Base-by-base conservation (phyloP, 1,284 basidiomycete species). In the Trichosporon sp. region DNA sequence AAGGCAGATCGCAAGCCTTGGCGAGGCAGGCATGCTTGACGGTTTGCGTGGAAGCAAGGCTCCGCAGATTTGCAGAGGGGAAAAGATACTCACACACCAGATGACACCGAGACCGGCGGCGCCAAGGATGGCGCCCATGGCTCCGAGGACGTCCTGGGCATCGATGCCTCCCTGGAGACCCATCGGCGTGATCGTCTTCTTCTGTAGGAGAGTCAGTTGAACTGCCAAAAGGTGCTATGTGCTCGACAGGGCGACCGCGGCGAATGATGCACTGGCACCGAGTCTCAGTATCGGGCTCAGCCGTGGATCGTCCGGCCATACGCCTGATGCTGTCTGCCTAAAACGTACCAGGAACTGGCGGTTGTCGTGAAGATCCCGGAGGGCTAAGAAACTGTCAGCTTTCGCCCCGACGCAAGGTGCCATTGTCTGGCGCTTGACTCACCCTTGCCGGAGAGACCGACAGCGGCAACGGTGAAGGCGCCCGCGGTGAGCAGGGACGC, bases 91-190 rank as follows among this genome's bases (percentile, higher is more conserved):
- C 19, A 65, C 59, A 14, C 63, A 40, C n/a, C 63, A 52, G 14
- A 63, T 61, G 37, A 68, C 59, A 33, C 61, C 66, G 54, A 63
- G 19, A 19, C 59, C 63, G 21, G 63, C 63, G 2, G 66, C 61
- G 9, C 59, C 64, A 57, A 59, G 56, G 2, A 59, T 27, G 11
- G 56, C 19, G 10, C 64, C 63, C 32, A 61, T 14, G 14, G 58
- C 62, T 33, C 59, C 64, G 23, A 65, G 27, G 6, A 68, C 64
- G 33, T 68, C 64, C 33, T 27, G 29, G 33, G 66, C 66, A 23
- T 63, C 21, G 34, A 68, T 56, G 19, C 36, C 27, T 14, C 27
- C 59, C 8, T 13, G 13, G 11, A 29, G 19, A 16, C 10, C 21
- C 52, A 31, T 27, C 14, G 25, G 25, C n/a, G 29, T 25, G 29